A percentile compares a stretch with the other conserved stretches of the same genome.
phyloP scores from a whole-genome alignment of 306 rosid species.

The Cicer chorassanicum region DNA sequence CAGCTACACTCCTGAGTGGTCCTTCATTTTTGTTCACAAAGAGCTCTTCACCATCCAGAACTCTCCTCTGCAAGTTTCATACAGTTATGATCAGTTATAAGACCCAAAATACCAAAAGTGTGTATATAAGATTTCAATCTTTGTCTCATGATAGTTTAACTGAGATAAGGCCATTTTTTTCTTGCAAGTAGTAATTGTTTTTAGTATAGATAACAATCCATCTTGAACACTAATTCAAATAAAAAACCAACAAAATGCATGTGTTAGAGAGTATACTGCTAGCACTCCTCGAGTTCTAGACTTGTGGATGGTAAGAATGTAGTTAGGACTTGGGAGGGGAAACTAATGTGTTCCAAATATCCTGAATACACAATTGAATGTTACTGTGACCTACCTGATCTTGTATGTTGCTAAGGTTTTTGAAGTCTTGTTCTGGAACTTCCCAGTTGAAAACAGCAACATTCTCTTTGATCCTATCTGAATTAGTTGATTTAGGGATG shows the following conservation, averaged over 20 bases:
- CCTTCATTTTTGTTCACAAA: slow-evolving; percentile 55
- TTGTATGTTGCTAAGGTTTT: slow-evolving; percentile 43
- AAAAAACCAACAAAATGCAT: too few species aligned
- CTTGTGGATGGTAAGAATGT: too few species aligned
- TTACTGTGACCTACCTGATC: slow-evolving; percentile 45
- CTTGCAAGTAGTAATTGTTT: too few species aligned
- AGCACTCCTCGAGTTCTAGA: too few species aligned
- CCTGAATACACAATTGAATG: not conserved
- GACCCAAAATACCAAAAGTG: too few species aligned
- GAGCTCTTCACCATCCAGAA: slow-evolving; percentile 53
- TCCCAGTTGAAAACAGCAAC: slow-evolving; percentile 54
- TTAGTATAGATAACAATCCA: too few species aligned
- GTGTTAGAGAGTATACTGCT: too few species aligned
- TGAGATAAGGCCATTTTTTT: too few species aligned
- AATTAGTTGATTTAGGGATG: slow-evolving; percentile 55
- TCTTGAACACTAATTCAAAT: too few species aligned
- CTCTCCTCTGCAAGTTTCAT: slow-evolving; percentile 46
- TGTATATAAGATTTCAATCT: too few species aligned
- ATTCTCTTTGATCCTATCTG: slow-evolving; percentile 57
- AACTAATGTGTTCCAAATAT: not conserved
- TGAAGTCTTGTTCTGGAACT: slow-evolving; percentile 56
- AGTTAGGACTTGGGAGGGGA: too few species aligned
- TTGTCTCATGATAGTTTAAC: too few species aligned
- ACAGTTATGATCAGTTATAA: not conserved
- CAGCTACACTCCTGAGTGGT: slow-evolving; percentile 49